A percentile compares a stretch with the other conserved stretches of the same genome.
Conservation (phyloP, 2,329 filamentous ascomycete species). For the Nemania bipapillata region DNA sequence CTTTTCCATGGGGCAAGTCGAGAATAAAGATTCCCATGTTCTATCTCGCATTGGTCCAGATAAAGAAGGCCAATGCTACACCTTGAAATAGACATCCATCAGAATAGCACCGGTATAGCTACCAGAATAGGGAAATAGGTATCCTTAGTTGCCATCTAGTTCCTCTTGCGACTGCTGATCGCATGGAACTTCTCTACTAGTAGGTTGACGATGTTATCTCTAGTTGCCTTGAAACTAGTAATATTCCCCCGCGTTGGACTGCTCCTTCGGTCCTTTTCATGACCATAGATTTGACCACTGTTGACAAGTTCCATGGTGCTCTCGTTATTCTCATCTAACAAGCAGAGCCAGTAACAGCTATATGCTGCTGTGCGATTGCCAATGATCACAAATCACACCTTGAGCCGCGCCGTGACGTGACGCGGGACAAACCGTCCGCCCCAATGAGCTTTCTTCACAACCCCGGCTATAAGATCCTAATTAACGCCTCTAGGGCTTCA, state of each 20-base stretch:
- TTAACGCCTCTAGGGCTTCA: constrained; percentile 13
- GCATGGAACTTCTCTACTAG: background rate
- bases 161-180: constrained; percentile 13
- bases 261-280: constrained; percentile 10
- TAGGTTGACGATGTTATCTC: background rate
- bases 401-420: background rate
- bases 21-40: constrained; percentile 35
- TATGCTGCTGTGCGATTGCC: background rate
- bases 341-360: background rate
- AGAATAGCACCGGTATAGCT: background rate
- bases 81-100: background rate
- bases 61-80: background rate
- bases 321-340: background rate
- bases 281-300: constrained; percentile 1
- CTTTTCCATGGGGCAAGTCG: constrained; percentile 24
- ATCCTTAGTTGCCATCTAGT: background rate
- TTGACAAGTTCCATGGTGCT: background rate
- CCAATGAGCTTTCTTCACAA: constrained; percentile 23
- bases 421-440: constrained; percentile 36
- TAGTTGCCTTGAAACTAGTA: background rate
- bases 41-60: background rate
- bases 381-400: constrained; percentile 5
- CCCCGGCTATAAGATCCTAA: constrained; percentile 24
- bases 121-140: background rate
- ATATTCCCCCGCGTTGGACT: background rate